Evolutionary conservation across 306 rosid genomes (phyloP).

Genomic region (Aeschynomene evenia): DNA sequence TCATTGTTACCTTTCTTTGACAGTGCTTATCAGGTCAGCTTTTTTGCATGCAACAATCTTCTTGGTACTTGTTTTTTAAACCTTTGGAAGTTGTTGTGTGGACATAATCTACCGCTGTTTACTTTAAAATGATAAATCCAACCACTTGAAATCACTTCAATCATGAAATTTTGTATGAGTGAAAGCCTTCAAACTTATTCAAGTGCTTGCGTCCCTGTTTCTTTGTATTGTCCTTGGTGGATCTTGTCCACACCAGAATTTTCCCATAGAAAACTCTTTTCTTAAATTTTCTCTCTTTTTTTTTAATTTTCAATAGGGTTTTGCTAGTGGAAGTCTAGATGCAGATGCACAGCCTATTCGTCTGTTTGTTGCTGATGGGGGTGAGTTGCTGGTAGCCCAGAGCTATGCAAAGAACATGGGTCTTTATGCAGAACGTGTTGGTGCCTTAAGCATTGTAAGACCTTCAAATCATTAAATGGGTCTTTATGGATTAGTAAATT

Average conservation of each 20-base stretch:
- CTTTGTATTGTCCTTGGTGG: neutral
- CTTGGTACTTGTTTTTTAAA: neutral
- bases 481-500: neutral
- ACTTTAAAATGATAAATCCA: neutral
- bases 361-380: slow-evolving; percentile 92
- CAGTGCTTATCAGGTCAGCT: slow-evolving; percentile 94
- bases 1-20: slow-evolving; percentile 91
- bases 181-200: neutral
- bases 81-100: neutral
- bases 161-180: neutral
- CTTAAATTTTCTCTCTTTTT: slow-evolving; percentile 9
- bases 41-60: slow-evolving; percentile 24
- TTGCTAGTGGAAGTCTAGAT: slow-evolving; percentile 97
- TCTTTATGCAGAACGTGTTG: slow-evolving; percentile 96
- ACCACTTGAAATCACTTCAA: slow-evolving; percentile 11
- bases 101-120: slow-evolving; percentile 7
- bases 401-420: slow-evolving; percentile 99
- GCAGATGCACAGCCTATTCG: slow-evolving; percentile 89
- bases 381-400: slow-evolving; percentile 85
- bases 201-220: slow-evolving; percentile 4
- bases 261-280: neutral
- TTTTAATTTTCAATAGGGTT: slow-evolving; percentile 53
- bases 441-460: slow-evolving; percentile 93
- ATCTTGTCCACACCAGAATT: neutral
- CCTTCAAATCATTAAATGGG: slow-evolving; percentile 18